These are phyloP conservation scores for Pyrus pyrifolia DNA, from an alignment of 306 rosid genomes.

Conservation along the genomic window DNA sequence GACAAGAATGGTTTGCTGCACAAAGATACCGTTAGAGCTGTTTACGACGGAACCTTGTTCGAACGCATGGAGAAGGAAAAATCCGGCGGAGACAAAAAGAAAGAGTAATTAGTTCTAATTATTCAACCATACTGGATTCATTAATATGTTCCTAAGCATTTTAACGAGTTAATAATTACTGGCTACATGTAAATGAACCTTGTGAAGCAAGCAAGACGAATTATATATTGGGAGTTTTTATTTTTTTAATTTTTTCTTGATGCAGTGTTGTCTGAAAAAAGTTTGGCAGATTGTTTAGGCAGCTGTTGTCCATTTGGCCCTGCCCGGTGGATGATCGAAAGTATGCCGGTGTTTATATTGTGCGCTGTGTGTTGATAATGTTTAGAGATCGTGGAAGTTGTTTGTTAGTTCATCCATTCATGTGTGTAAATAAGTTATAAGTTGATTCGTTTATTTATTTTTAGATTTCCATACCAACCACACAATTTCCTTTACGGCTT, in stretches of 20 bases:
- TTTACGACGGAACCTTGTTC: constrained; percentile 81
- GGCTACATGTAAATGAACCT: neutral
- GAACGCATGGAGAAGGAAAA: constrained; percentile 43
- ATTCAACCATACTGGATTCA: neutral
- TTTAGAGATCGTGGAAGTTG: neutral
- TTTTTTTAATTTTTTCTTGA: neutral
- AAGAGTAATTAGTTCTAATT: constrained; percentile 12
- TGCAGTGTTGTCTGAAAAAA: constrained; percentile 16
- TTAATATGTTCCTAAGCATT: neutral
- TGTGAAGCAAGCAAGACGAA: neutral
- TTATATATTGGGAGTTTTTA: neutral
- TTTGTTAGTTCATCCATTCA: neutral
- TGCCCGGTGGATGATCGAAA: neutral
- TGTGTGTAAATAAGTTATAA: neutral
- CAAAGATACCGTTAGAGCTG: constrained; percentile 50
- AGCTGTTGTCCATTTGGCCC: neutral
- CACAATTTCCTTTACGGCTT: no score
- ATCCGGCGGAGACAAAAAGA: constrained; percentile 17
- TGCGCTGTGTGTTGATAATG: neutral
- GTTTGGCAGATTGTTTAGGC: neutral
- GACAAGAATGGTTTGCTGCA: constrained; percentile 60
- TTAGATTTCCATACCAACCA: no score
- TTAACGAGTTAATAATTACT: neutral
- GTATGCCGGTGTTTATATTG: neutral
- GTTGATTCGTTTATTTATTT: neutral